phyloP scores from a whole-genome alignment of 305 asterid genomes.

The Rubia tinctorum region DNA sequence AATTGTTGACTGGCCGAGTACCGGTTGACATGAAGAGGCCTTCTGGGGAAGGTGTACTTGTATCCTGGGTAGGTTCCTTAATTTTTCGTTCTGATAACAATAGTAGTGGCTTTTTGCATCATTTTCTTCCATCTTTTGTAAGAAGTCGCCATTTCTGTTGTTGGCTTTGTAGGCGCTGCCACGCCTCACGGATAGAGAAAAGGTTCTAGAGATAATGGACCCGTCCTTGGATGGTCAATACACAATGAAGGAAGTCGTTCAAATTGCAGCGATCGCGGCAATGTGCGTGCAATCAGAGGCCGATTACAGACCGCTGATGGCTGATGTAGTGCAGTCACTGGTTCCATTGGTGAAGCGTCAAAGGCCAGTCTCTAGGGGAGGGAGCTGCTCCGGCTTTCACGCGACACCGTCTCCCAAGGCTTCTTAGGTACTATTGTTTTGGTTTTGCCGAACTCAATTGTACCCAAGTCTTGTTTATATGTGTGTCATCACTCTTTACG shows the following conservation, averaged over 20 bases:
- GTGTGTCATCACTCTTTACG: neutral
- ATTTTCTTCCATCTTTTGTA: neutral
- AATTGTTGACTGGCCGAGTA: slow-evolving; percentile 84
- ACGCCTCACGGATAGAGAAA: slow-evolving; percentile 77
- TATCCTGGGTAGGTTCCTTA: slow-evolving; percentile 86
- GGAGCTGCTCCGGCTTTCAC: slow-evolving; percentile 36
- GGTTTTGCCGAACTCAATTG: neutral
- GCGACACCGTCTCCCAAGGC: slow-evolving; percentile 49
- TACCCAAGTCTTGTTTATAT: neutral
- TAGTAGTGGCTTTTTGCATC: slow-evolving; percentile 42
- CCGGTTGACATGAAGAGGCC: slow-evolving; percentile 94
- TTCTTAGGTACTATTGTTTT: slow-evolving; percentile 27
- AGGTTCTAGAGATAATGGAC: slow-evolving; percentile 81
- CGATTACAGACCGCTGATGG: slow-evolving; percentile 86
- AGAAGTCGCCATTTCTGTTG: neutral
- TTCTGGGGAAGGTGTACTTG: slow-evolving; percentile 80
- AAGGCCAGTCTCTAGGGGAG: slow-evolving; percentile 35
- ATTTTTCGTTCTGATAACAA: slow-evolving; percentile 16
- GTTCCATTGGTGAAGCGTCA: slow-evolving; percentile 71
- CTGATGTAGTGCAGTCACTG: slow-evolving; percentile 84
- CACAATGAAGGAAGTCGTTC: slow-evolving; percentile 81
- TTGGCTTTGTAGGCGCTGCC: slow-evolving; percentile 30
- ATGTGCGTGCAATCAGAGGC: slow-evolving; percentile 94
- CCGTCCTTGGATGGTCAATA: slow-evolving; percentile 75
- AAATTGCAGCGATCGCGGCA: slow-evolving; percentile 94